Evolutionary conservation across 1,284 basidiomycete species (phyloP).

Genomic region (Tilletia setariae): DNA sequence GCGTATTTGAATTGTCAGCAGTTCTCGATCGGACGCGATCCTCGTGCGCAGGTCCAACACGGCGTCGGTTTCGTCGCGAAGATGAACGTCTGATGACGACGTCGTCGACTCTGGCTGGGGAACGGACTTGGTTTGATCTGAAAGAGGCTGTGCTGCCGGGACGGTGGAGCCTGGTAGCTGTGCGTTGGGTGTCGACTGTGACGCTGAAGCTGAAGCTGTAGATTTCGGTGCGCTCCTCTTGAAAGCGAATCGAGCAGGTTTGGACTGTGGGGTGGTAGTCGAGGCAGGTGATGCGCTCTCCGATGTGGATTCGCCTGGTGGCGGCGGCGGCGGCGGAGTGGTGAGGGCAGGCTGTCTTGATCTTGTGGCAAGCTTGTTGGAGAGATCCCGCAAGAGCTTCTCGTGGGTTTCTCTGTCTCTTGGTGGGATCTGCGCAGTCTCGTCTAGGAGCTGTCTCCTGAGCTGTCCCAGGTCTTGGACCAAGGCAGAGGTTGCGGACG

Average conservation of each 20-base stretch:
- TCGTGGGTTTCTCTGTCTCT: not conserved
- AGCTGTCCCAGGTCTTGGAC: not conserved
- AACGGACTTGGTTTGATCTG: too few relatives aligned
- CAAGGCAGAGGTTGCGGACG: not conserved
- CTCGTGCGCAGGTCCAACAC: not conserved
- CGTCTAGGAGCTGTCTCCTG: not conserved
- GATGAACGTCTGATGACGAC: not conserved
- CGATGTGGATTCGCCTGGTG: not conserved
- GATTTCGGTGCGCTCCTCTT: conserved; percentile 2
- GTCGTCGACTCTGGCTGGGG: not conserved
- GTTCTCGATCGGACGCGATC: not conserved
- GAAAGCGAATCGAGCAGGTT: conserved; percentile 9
- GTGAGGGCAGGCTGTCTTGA: not conserved
- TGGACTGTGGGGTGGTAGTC: not conserved
- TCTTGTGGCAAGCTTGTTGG: not conserved
- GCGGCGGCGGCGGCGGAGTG: not conserved
- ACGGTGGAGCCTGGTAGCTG: not conserved
- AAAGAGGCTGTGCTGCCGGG: not conserved
- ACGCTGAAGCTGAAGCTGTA: not conserved
- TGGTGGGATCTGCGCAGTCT: not conserved
- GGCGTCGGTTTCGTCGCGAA: not conserved
- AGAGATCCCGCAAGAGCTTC: not conserved
- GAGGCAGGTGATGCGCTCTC: not conserved
- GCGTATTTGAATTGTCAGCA: conserved; percentile 10
- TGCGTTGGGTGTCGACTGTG: not conserved